These are phyloP conservation scores for Venturia effusa DNA, from an alignment of 2,329 filamentous ascomycete genomes.

Conservation along the genomic window DNA sequence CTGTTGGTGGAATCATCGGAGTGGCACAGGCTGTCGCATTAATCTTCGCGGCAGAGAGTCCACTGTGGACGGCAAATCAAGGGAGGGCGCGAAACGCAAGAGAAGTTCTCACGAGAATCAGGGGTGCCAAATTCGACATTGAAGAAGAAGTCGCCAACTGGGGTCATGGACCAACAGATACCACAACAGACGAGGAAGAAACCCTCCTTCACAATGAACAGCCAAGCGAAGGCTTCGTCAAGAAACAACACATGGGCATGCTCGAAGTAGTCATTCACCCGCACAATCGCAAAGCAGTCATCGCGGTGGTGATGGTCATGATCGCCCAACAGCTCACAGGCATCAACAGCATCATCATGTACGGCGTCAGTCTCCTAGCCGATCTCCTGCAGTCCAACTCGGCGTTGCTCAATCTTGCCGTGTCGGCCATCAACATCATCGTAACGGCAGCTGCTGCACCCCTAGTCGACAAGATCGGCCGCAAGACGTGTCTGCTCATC, in stretches of 20 bases:
- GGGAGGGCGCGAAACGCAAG: conserved; percentile 51
- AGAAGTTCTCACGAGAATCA: conserved; percentile 60
- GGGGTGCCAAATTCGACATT: conserved; percentile 59
- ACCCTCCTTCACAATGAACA: conserved; percentile 45
- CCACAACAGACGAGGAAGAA: conserved; percentile 52
- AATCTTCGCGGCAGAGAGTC: conserved; percentile 68
- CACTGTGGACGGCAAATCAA: conserved; percentile 69
- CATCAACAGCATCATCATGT: conserved; percentile 98
- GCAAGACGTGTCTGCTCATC: conserved; percentile 72
- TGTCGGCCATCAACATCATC: conserved; percentile 76
- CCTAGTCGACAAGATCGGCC: conserved; percentile 75
- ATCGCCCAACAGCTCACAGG: conserved; percentile 84
- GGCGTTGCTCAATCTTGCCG: conserved; percentile 72
- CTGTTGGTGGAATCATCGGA: conserved; percentile 58
- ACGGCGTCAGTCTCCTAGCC: conserved; percentile 81
- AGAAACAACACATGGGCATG: conserved; percentile 28
- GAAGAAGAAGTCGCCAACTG: conserved; percentile 56
- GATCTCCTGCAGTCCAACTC: conserved; percentile 73
- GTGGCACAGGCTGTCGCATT: conserved; percentile 57
- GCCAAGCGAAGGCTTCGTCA: conserved; percentile 12
- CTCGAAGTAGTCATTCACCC: conserved; percentile 53
- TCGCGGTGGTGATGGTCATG: conserved; percentile 89
- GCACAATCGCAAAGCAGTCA: conserved; percentile 66
- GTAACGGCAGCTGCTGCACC: conserved; percentile 75
- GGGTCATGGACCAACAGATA: conserved; percentile 17